Evolutionary conservation across 2,329 filamentous ascomycete species (phyloP).

Genomic region (Rhytidhysteron rufulum): DNA sequence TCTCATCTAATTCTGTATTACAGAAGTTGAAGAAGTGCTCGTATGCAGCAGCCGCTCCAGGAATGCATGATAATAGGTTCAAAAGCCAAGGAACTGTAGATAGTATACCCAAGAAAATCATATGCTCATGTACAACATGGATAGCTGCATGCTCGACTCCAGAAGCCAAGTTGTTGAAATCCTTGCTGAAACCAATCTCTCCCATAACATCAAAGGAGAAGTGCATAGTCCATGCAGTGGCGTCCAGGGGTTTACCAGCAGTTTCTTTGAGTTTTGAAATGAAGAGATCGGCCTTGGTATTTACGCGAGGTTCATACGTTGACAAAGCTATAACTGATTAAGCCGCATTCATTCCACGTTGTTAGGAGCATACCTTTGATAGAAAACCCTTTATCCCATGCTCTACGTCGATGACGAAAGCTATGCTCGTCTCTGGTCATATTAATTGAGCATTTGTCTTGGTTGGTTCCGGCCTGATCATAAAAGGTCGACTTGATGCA

Average conservation of each 20-base stretch:
- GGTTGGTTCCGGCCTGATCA: not conserved
- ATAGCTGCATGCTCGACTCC: too few species aligned
- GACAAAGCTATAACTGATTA: too few species aligned
- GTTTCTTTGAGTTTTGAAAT: not conserved
- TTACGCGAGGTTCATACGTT: not conserved
- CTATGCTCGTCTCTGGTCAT: not conserved
- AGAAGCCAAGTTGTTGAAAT: too few species aligned
- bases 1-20: too few species aligned
- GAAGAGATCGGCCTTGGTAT: not conserved
- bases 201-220: conserved; percentile 1
- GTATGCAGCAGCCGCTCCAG: too few species aligned
- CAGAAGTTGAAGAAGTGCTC: too few species aligned
- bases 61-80: too few species aligned
- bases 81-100: too few species aligned
- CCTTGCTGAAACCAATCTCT: not conserved
- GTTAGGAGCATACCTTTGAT: not conserved
- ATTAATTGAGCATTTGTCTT: not conserved
- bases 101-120: too few species aligned
- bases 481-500: not conserved
- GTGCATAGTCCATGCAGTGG: not conserved
- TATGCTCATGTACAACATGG: too few species aligned
- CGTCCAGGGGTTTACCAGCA: not conserved
- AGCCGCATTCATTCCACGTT: too few species aligned
- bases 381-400: not conserved
- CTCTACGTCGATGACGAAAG: not conserved